phyloP scores from a whole-genome alignment of 2,329 filamentous ascomycete genomes.

The Calonectria pauciramosa region DNA sequence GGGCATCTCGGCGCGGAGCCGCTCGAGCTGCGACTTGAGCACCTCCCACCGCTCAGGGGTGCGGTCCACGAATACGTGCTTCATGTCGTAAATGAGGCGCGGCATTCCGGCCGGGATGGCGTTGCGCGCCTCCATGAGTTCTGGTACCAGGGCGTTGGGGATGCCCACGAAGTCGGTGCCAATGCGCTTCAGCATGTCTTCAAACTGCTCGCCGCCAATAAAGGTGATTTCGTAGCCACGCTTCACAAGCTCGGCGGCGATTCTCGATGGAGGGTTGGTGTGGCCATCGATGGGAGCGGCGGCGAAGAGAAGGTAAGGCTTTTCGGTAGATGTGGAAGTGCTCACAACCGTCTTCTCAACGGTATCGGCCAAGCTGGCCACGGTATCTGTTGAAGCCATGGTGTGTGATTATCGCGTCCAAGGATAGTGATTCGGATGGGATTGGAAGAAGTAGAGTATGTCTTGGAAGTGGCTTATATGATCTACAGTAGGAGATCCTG shows the following conservation, averaged over 20 bases:
- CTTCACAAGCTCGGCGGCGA: constrained; percentile 53
- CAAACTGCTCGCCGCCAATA: constrained; percentile 54
- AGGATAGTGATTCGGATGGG: background rate
- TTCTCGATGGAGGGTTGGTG: constrained; percentile 46
- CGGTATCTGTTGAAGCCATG: background rate
- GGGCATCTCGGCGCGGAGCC: constrained; percentile 48
- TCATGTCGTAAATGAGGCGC: constrained; percentile 50
- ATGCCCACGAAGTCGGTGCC: constrained; percentile 54
- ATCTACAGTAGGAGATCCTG: too few relatives aligned
- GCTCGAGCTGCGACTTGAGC: constrained; percentile 52
- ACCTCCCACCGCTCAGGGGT: constrained; percentile 51
- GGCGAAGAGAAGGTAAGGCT: constrained; percentile 48
- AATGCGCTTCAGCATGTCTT: constrained; percentile 50
- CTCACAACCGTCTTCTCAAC: constrained; percentile 18
- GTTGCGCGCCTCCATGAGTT: constrained; percentile 36
- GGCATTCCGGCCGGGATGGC: constrained; percentile 38
- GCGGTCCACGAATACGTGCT: constrained; percentile 36
- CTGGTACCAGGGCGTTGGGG: constrained; percentile 21
- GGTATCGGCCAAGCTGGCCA: constrained; percentile 15
- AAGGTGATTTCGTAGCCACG: constrained; percentile 59
- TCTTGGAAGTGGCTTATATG: background rate
- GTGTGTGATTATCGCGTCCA: background rate
- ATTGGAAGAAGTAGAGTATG: too few relatives aligned
- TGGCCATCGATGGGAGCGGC: constrained; percentile 49
- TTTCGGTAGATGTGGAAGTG: constrained; percentile 21